A percentile compares a stretch with the other conserved stretches of the same genome.
Evolutionary conservation across 1,139 yeast species (phyloP).

Genomic region (Geotrichum siamense): DNA sequence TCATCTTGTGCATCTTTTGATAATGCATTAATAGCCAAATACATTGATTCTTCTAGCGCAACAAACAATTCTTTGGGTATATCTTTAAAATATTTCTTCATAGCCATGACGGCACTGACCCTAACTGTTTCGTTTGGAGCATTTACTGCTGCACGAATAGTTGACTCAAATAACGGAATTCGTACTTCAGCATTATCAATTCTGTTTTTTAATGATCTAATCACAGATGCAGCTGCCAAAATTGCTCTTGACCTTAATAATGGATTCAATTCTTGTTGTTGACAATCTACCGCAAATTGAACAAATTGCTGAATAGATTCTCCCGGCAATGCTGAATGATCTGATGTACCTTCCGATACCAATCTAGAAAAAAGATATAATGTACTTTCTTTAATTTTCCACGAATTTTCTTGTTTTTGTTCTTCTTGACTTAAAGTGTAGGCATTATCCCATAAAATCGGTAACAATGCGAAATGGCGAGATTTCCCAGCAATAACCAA

Average conservation of each 20-base stretch:
- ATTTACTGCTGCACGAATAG: slow-evolving; percentile 19
- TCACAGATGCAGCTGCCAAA: slow-evolving; percentile 21
- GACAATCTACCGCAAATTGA: slow-evolving; percentile 14
- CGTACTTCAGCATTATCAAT: slow-evolving; percentile 16
- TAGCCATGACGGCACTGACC: slow-evolving; percentile 23
- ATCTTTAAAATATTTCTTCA: slow-evolving; percentile 20
- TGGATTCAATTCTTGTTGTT: slow-evolving; percentile 12
- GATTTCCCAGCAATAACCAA: slow-evolving; percentile 18
- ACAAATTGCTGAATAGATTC: slow-evolving; percentile 17
- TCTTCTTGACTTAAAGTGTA: slow-evolving; percentile 4
- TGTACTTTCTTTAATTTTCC: slow-evolving; percentile 20
- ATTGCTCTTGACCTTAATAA: slow-evolving; percentile 26
- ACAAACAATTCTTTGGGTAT: slow-evolving; percentile 19
- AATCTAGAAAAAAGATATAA: slow-evolving; percentile 18
- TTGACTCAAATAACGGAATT: slow-evolving; percentile 20
- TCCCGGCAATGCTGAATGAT: slow-evolving; percentile 16
- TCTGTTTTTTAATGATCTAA: slow-evolving; percentile 18
- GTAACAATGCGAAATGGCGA: slow-evolving; percentile 12
- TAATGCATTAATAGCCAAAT: slow-evolving; percentile 39
- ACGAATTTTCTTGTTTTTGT: slow-evolving; percentile 4
- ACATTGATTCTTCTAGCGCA: slow-evolving; percentile 11
- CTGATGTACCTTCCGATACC: slow-evolving; percentile 18
- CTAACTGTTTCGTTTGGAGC: slow-evolving; percentile 22
- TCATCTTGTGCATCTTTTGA: slow-evolving; percentile 70
- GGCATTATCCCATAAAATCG: slow-evolving; percentile 11